phyloP scores from a whole-genome alignment of 495 filamentous ascomycete species.

The Neurospora sp. region DNA sequence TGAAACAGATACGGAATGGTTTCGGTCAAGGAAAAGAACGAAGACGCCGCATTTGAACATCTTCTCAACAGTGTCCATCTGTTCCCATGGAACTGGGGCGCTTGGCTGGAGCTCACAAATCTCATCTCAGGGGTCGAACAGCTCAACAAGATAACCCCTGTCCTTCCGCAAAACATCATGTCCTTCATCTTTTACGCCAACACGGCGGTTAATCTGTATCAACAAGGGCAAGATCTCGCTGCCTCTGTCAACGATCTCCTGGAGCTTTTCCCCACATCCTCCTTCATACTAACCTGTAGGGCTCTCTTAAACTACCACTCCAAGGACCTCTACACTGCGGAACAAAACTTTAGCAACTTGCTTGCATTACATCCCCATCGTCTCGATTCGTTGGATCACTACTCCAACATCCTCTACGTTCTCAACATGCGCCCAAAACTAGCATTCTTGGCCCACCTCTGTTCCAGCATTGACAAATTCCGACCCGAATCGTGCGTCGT shows the following conservation, averaged over 20 bases:
- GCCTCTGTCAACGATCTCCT: slow-evolving; percentile 65
- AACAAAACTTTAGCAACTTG: slow-evolving; percentile 73
- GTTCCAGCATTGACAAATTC: slow-evolving; percentile 86
- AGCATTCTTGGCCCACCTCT: slow-evolving; percentile 83
- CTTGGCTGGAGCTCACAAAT: slow-evolving; percentile 83
- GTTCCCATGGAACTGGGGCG: slow-evolving; percentile 91
- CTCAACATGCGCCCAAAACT: slow-evolving; percentile 78
- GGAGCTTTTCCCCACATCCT: slow-evolving; percentile 70
- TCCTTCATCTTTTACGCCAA: slow-evolving; percentile 87
- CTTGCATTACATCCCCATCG: slow-evolving; percentile 74
- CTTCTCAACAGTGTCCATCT: slow-evolving; percentile 74
- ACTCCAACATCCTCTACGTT: slow-evolving; percentile 94
- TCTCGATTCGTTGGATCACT: slow-evolving; percentile 84
- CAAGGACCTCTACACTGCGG: slow-evolving; percentile 85
- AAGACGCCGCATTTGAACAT: slow-evolving; percentile 69
- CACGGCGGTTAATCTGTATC: slow-evolving; percentile 82
- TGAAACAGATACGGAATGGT: slow-evolving; percentile 64
- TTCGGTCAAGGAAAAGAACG: slow-evolving; percentile 82
- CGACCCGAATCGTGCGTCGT: slow-evolving; percentile 95
- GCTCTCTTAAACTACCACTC: slow-evolving; percentile 86
- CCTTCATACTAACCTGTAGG: slow-evolving; percentile 81
- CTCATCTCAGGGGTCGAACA: slow-evolving; percentile 65
- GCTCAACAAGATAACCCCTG: slow-evolving; percentile 40
- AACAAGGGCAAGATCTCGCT: slow-evolving; percentile 63
- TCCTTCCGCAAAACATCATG: slow-evolving; percentile 82